A percentile compares a stretch with the other conserved stretches of the same genome.
phyloP scores from a whole-genome alignment of 371 early-diverging fungal species.

The Circinella minor region DNA sequence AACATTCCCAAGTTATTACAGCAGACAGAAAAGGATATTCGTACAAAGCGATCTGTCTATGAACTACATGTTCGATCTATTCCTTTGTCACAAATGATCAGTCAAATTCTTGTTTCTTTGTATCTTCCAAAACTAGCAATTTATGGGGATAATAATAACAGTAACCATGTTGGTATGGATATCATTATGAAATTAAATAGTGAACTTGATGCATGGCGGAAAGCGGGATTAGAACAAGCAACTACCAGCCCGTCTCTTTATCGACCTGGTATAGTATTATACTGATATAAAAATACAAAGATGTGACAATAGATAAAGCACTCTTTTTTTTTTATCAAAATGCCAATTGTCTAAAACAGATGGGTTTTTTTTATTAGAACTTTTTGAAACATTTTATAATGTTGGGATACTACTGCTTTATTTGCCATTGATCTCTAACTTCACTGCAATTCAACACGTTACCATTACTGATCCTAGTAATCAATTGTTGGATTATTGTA shows the following conservation, averaged over 20 bases:
- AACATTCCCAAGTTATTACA: background rate
- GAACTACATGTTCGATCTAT: background rate
- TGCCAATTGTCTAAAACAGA: no score
- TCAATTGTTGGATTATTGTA: background rate
- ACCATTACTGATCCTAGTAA: background rate
- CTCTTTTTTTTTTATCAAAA: background rate
- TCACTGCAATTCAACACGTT: no score
- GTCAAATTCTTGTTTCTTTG: background rate
- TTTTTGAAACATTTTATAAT: background rate
- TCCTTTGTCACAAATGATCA: background rate
- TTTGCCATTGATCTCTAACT: background rate
- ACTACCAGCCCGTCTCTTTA: no score
- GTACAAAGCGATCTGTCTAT: background rate
- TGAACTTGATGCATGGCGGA: background rate
- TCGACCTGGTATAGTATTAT: no score
- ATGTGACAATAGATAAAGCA: background rate
- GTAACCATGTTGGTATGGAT: background rate
- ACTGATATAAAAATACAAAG: no score
- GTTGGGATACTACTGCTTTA: background rate
- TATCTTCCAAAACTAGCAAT: background rate
- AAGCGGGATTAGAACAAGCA: background rate
- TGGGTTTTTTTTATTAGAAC: background rate
- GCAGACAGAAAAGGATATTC: background rate
- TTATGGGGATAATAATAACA: background rate
- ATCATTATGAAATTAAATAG: background rate